Evolutionary conservation across 805 yeast genomes (phyloP).

Genomic region (Ogataea methanolica): DNA sequence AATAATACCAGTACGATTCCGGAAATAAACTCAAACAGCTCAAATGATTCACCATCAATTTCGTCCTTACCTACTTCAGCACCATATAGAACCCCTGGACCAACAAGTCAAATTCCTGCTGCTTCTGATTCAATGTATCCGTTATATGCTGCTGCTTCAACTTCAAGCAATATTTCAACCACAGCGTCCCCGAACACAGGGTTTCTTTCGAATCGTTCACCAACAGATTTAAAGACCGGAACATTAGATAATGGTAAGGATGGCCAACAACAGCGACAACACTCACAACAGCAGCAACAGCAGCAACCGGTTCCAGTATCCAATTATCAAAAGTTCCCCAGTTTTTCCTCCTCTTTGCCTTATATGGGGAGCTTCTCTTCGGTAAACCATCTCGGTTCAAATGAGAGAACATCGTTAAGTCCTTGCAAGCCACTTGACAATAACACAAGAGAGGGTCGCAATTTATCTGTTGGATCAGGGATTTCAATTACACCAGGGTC

Average conservation of each 20-base stretch:
- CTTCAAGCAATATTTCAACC: background rate
- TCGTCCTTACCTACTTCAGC: background rate
- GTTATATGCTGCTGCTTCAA: background rate
- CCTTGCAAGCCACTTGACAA: slow-evolving; percentile 4
- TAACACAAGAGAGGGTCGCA: slow-evolving; percentile 2
- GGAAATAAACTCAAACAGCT: background rate
- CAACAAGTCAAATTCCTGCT: no score
- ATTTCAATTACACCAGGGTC: no score
- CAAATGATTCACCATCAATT: background rate
- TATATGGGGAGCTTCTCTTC: slow-evolving; percentile 11
- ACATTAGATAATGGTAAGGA: no score
- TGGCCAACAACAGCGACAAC: no score
- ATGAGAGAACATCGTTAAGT: slow-evolving; percentile 20
- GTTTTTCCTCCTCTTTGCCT: slow-evolving; percentile 11
- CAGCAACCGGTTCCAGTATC: background rate
- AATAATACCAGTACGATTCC: background rate
- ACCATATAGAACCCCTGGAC: background rate
- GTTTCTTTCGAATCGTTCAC: no score
- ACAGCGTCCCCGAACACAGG: no score
- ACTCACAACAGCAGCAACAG: background rate
- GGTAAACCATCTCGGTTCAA: slow-evolving; percentile 17
- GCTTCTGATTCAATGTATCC: no score
- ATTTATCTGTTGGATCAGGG: background rate
- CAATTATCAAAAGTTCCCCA: slow-evolving; percentile 7
- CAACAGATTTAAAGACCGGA: no score